A percentile compares a stretch with the other conserved stretches of the same genome.
These are phyloP conservation scores for Cutaneotrichosporon sp. DNA, from an alignment of 1,284 basidiomycete species.

Conservation along the genomic window DNA sequence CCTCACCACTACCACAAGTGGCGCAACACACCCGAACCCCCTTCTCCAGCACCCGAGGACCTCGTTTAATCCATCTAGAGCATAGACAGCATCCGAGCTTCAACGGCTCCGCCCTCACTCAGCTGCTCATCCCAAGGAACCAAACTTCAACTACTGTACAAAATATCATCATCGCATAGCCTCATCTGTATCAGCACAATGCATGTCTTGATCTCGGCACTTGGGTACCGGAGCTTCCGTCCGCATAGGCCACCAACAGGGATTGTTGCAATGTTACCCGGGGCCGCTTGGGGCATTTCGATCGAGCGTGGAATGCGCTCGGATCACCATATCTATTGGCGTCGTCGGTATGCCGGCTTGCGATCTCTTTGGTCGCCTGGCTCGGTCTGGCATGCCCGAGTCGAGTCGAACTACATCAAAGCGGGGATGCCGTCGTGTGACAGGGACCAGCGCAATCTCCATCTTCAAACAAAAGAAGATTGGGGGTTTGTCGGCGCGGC, in stretches of 20 bases:
- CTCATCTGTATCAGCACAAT: neutral
- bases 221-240: neutral
- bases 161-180: neutral
- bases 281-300: too few relatives aligned
- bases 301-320: too few relatives aligned
- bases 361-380: too few relatives aligned
- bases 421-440: too few relatives aligned
- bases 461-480: too few relatives aligned
- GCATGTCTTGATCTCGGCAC: neutral
- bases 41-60: neutral
- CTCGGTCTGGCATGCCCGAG: too few relatives aligned
- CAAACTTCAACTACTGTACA: neutral
- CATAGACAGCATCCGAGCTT: neutral
- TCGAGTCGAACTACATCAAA: too few relatives aligned
- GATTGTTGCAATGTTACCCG: neutral
- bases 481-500: too few relatives aligned
- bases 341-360: too few relatives aligned
- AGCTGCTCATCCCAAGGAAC: neutral
- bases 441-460: too few relatives aligned
- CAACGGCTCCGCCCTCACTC: neutral
- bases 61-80: neutral
- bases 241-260: neutral
- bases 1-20: slow-evolving; percentile 4
- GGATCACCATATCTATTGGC: too few relatives aligned
- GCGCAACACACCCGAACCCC: neutral